Evolutionary conservation across 2,329 filamentous ascomycete genomes (phyloP).

Genomic region (Dichotomopilus funicola): DNA sequence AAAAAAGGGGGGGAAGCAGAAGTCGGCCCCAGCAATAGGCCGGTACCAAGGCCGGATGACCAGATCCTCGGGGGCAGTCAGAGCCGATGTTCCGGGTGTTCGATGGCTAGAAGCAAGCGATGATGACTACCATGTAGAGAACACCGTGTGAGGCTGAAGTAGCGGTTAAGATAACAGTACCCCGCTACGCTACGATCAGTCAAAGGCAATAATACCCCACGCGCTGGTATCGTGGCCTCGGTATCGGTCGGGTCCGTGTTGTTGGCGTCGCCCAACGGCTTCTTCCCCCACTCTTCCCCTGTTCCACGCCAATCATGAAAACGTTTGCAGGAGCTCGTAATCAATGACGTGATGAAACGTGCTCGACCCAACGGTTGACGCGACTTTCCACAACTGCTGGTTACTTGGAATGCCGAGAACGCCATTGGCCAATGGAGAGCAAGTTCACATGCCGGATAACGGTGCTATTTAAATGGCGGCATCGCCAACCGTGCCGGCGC

Average conservation of each 20-base stretch:
- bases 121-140: too few species aligned
- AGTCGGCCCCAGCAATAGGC: too few species aligned
- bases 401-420: not conserved
- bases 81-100: too few species aligned
- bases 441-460: not conserved
- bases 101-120: too few species aligned
- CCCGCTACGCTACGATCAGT: too few species aligned
- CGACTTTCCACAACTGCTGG: not conserved
- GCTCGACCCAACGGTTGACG: conserved; percentile 14
- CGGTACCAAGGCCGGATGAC: too few species aligned
- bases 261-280: not conserved
- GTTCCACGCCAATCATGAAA: not conserved
- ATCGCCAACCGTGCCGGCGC: not conserved
- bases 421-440: conserved; percentile 8
- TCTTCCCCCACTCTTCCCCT: not conserved
- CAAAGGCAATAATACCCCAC: too few species aligned
- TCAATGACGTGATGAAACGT: conserved; percentile 21
- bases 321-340: not conserved
- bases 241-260: not conserved
- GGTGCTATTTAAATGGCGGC: conserved; percentile 6
- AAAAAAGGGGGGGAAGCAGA: too few species aligned
- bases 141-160: too few species aligned
- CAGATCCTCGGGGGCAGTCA: too few species aligned
- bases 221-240: too few species aligned
- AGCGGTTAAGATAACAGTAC: too few species aligned